Evolutionary conservation across 2,329 filamentous ascomycete species (phyloP), one percentile per base, ranked within the genome.

Genomic region (Paracamarosporium sp.): DNA sequence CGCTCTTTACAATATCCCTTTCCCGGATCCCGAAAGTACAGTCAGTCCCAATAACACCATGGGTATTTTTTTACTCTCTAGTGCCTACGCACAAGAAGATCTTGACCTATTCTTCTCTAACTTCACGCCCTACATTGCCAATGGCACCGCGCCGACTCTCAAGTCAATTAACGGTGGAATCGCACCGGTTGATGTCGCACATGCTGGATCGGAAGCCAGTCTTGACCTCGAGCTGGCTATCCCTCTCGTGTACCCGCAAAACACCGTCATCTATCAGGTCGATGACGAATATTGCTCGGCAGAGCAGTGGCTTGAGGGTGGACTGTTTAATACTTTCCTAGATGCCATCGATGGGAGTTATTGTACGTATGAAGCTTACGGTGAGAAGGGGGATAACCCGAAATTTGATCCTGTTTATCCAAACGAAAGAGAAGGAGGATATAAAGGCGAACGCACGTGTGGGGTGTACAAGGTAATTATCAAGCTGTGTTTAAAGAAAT

Each of bases 371-470:
- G 74, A 74, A n/a, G 82, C 81, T 1, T 84, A 76, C 56, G 80
- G 80, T 59, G 66, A 76, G 33, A 81, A 75, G 0, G 83, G 83
- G 12, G 77, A 85, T 59, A 72, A 78, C 44, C 78, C 78, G 12
- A 72, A 71, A 17, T 72, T 83, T 6, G 84, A 86, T 60, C 82
- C 83, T 0, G 71, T 71, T 5, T 86, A 86, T 62, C 84, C 83
- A 1, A 78, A 84, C 61, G 72, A 77, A 3, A 68, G 69, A 9
- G 74, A 73, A n/a, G 79, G 75, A 11, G 84, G 83, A 7, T 86
- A 85, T 72, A 79, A 80, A 51, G 81, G 81, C 12, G 65, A 70
- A 3, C 65, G 78, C 12, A 75, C 79, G 48, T 82, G 82, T 56
- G 81, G 81, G 7, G 76, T 79, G 20, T 84, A 81, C 74, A 77